phyloP scores from a whole-genome alignment of 805 yeast species.

The Debaryomyces tyrocola region DNA sequence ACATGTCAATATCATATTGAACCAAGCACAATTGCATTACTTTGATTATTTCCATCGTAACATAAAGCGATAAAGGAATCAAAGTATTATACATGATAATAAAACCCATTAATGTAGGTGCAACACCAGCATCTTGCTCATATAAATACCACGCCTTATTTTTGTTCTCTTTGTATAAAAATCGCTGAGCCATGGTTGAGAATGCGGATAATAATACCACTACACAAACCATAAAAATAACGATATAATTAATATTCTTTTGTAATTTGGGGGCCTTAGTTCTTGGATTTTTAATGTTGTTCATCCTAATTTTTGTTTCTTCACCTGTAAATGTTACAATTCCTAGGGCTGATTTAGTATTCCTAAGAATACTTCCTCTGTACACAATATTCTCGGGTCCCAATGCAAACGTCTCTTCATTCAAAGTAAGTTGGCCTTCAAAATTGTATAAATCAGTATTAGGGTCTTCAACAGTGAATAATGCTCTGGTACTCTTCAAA shows the following conservation, averaged over 20 bases:
- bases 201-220: slow-evolving; percentile 75
- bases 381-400: slow-evolving; percentile 83
- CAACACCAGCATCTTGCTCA: slow-evolving; percentile 74
- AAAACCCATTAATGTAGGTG: slow-evolving; percentile 92
- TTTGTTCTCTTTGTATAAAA: slow-evolving; percentile 43
- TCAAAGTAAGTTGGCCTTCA: slow-evolving; percentile 67
- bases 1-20: slow-evolving; percentile 94
- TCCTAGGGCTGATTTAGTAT: slow-evolving; percentile 74
- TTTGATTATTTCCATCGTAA: slow-evolving; percentile 94
- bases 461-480: slow-evolving; percentile 82
- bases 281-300: slow-evolving; percentile 85
- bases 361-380: slow-evolving; percentile 87
- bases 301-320: slow-evolving; percentile 94
- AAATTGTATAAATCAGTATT: slow-evolving; percentile 87
- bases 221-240: slow-evolving; percentile 81
- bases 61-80: slow-evolving; percentile 92
- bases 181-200: slow-evolving; percentile 75
- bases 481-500: slow-evolving; percentile 49
- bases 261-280: slow-evolving; percentile 93
- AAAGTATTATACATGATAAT: slow-evolving; percentile 96
- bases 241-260: slow-evolving; percentile 76
- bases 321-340: slow-evolving; percentile 91
- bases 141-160: slow-evolving; percentile 69
- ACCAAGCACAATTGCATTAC: slow-evolving; percentile 78
- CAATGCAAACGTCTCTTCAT: slow-evolving; percentile 51